These are phyloP conservation scores for Cenchrus purpureus DNA, from an alignment of 176 grass and related monocot species.

Conservation along the genomic window DNA sequence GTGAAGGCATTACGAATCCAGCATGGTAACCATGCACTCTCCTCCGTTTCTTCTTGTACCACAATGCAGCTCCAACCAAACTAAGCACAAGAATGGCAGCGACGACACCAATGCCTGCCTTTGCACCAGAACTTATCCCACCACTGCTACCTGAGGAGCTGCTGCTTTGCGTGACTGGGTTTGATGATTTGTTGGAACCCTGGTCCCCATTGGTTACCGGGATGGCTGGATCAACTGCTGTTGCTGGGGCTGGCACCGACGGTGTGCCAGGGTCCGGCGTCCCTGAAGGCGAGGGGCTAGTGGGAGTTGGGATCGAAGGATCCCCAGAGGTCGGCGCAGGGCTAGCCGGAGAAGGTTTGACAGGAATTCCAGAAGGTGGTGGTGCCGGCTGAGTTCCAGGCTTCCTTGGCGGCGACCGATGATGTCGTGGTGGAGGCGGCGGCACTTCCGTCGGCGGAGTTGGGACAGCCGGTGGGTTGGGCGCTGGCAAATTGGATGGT, in stretches of 20 bases:
- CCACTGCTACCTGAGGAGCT: background rate
- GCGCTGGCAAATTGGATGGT: slow-evolving; percentile 34
- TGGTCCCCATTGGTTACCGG: background rate
- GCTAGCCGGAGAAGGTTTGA: slow-evolving; percentile 41
- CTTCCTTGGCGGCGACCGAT: slow-evolving; percentile 20
- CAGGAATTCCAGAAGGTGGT: slow-evolving; percentile 45
- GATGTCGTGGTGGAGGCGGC: slow-evolving; percentile 49
- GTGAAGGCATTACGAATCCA: slow-evolving; percentile 75
- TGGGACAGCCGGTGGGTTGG: slow-evolving; percentile 41
- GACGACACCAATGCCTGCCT: slow-evolving; percentile 54
- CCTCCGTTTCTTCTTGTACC: slow-evolving; percentile 72
- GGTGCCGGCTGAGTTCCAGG: slow-evolving; percentile 40
- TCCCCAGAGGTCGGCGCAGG: slow-evolving; percentile 42
- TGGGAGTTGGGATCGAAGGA: slow-evolving; percentile 39
- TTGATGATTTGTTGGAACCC: slow-evolving; percentile 28
- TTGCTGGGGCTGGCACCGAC: slow-evolving; percentile 33
- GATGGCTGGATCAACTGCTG: slow-evolving; percentile 7
- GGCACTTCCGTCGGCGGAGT: slow-evolving; percentile 26
- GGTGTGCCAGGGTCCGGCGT: background rate
- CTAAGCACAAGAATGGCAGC: slow-evolving; percentile 59
- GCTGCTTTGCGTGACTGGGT: background rate
- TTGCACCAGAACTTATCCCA: slow-evolving; percentile 43
- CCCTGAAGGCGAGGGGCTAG: slow-evolving; percentile 7
- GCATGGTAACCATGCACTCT: slow-evolving; percentile 68
- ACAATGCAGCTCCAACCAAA: slow-evolving; percentile 56